Conservation (phyloP, 148 eudicot species). For the Diospyros kaki region DNA sequence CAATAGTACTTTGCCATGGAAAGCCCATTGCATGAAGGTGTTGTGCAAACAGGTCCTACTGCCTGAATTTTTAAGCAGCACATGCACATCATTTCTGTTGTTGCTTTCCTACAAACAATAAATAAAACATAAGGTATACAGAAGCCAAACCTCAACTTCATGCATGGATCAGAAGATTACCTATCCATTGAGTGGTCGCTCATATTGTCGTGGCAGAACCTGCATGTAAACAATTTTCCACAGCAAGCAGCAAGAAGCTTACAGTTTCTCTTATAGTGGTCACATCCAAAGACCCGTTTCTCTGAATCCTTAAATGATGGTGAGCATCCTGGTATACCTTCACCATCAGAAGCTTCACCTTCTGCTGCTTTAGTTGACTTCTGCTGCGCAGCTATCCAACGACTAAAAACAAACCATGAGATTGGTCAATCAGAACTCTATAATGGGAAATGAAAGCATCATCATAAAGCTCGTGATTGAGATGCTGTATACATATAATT, state of each 20-base stretch:
- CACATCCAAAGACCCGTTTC: conserved; percentile 74
- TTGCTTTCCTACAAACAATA: conserved; percentile 64
- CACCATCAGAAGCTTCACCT: conserved; percentile 42
- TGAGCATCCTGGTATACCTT: conserved; percentile 54
- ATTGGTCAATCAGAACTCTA: not conserved
- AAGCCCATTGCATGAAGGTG: conserved; percentile 76
- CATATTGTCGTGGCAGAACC: conserved; percentile 93
- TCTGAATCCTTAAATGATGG: conserved; percentile 75
- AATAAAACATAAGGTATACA: not conserved
- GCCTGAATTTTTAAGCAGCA: conserved; percentile 78
- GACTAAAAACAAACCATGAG: conserved; percentile 33
- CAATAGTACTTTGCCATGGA: conserved; percentile 87
- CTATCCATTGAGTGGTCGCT: conserved; percentile 95
- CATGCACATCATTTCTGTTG: conserved; percentile 98
- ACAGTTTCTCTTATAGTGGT: conserved; percentile 89
- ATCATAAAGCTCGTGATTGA: not conserved
- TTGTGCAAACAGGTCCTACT: conserved; percentile 72
- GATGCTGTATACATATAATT: not conserved
- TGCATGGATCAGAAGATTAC: conserved; percentile 29
- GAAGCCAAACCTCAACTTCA: not conserved
- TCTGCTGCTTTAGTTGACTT: conserved; percentile 50
- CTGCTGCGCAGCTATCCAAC: conserved; percentile 97
- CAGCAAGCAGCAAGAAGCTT: conserved; percentile 94
- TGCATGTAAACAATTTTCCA: conserved; percentile 65
- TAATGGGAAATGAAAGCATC: conserved; percentile 7